Evolutionary conservation across 805 yeast genomes (phyloP).

Genomic region (Lipomyces sp.): DNA sequence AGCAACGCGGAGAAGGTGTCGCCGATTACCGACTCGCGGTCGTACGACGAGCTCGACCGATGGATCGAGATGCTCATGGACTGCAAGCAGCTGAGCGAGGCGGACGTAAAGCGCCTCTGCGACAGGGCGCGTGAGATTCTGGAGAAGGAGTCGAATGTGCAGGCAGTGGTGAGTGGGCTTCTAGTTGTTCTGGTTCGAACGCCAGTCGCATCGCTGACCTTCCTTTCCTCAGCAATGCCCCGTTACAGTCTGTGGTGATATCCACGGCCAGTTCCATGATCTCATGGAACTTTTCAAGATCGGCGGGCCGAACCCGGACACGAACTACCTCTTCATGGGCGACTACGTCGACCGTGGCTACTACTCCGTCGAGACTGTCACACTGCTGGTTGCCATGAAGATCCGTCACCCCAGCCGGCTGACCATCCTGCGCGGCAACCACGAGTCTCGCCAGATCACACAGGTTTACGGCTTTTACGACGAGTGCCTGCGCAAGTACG

Average conservation of each 20-base stretch:
- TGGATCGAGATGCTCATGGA: slow-evolving; percentile 80
- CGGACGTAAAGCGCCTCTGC: slow-evolving; percentile 74
- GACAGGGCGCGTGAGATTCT: slow-evolving; percentile 80
- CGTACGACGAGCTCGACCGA: slow-evolving; percentile 67
- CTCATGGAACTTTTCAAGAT: slow-evolving; percentile 87
- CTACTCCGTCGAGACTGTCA: slow-evolving; percentile 87
- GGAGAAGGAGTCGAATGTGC: slow-evolving; percentile 84
- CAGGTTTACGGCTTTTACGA: slow-evolving; percentile 96
- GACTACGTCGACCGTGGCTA: slow-evolving; percentile 90
- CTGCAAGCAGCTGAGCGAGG: slow-evolving; percentile 80
- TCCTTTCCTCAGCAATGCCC: slow-evolving; percentile 55
- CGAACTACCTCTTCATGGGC: slow-evolving; percentile 84
- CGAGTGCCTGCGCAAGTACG: slow-evolving; percentile 90
- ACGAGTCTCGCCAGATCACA: slow-evolving; percentile 92
- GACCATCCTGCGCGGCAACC: slow-evolving; percentile 90
- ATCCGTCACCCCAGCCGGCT: slow-evolving; percentile 88
- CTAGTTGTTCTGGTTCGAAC: not conserved
- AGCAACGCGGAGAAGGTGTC: slow-evolving; percentile 5
- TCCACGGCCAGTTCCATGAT: slow-evolving; percentile 95
- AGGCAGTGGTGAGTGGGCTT: slow-evolving; percentile 59
- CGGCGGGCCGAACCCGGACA: slow-evolving; percentile 91
- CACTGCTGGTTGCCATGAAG: slow-evolving; percentile 85
- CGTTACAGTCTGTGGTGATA: slow-evolving; percentile 89
- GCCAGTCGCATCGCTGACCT: not conserved
- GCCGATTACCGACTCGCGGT: slow-evolving; percentile 27